Conservation (phyloP, 306 rosid species). For the Citrullus mucosospermus region DNA sequence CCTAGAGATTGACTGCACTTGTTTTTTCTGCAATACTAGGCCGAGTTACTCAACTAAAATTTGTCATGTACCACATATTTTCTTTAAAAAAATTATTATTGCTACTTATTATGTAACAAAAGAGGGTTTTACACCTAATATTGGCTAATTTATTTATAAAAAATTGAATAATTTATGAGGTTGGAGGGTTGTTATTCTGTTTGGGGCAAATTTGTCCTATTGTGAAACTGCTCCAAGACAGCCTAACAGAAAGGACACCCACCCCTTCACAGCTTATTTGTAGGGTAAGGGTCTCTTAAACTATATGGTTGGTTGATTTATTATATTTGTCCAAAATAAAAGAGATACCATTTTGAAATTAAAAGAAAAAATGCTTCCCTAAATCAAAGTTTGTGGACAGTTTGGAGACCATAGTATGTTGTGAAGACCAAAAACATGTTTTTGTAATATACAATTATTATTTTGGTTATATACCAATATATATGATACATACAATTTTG, state of each 20-base stretch:
- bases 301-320: conserved; percentile 19
- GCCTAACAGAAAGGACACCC: conserved; percentile 45
- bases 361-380: neutral
- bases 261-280: conserved; percentile 36
- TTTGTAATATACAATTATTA: neutral
- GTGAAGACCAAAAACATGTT: conserved; percentile 3
- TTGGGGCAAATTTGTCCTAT: conserved; percentile 43
- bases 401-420: neutral
- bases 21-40: too few relatives aligned
- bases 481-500: neutral
- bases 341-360: neutral
- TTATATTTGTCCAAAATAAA: neutral
- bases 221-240: conserved; percentile 27
- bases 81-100: too few relatives aligned
- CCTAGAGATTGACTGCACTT: too few relatives aligned
- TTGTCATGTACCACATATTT: too few relatives aligned
- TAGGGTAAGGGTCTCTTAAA: conserved; percentile 27
- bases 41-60: too few relatives aligned
- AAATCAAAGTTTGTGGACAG: neutral
- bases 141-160: neutral
- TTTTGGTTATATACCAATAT: neutral
- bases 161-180: neutral
- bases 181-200: conserved; percentile 19
- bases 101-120: too few relatives aligned
- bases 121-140: neutral